A percentile compares a stretch with the other conserved stretches of the same genome.
Evolutionary conservation across 2,329 filamentous ascomycete species (phyloP).

Genomic region (Fusarium buharicum): DNA sequence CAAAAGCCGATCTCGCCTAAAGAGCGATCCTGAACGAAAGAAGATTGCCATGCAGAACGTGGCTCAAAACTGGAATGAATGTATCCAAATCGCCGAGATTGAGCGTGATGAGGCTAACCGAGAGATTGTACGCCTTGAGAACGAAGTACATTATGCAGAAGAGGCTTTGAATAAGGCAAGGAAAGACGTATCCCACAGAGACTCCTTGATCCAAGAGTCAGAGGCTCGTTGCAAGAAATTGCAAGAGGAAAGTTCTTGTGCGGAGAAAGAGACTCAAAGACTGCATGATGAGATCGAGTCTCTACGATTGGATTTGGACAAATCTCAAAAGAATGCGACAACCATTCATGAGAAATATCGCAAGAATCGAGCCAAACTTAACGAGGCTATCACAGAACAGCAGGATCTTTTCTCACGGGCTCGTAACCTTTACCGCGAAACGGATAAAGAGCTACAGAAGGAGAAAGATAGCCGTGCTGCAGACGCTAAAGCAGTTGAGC

Average conservation of each 20-base stretch:
- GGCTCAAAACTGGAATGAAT: slow-evolving; percentile 50
- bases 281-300: slow-evolving; percentile 45
- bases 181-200: slow-evolving; percentile 36
- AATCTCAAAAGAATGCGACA: slow-evolving; percentile 36
- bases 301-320: slow-evolving; percentile 42
- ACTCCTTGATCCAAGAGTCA: slow-evolving; percentile 40
- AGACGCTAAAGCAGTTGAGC: slow-evolving; percentile 40
- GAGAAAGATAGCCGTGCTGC: slow-evolving; percentile 44
- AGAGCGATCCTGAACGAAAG: slow-evolving; percentile 41
- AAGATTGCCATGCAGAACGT: slow-evolving; percentile 48
- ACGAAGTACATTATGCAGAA: slow-evolving; percentile 35
- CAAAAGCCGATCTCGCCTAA: slow-evolving; percentile 19
- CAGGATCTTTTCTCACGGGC: slow-evolving; percentile 54
- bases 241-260: slow-evolving; percentile 39
- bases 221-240: slow-evolving; percentile 43
- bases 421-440: slow-evolving; percentile 48
- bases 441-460: slow-evolving; percentile 49
- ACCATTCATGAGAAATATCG: slow-evolving; percentile 50
- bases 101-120: slow-evolving; percentile 42
- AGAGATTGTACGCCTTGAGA: slow-evolving; percentile 46
- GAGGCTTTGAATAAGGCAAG: slow-evolving; percentile 32
- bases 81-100: slow-evolving; percentile 46
- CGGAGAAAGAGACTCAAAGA: slow-evolving; percentile 40
- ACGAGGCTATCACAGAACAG: slow-evolving; percentile 59
- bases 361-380: slow-evolving; percentile 54